A percentile compares a stretch with the other conserved stretches of the same genome.
Evolutionary conservation across 306 rosid species (phyloP).

Genomic region (Ceratonia siliqua): DNA sequence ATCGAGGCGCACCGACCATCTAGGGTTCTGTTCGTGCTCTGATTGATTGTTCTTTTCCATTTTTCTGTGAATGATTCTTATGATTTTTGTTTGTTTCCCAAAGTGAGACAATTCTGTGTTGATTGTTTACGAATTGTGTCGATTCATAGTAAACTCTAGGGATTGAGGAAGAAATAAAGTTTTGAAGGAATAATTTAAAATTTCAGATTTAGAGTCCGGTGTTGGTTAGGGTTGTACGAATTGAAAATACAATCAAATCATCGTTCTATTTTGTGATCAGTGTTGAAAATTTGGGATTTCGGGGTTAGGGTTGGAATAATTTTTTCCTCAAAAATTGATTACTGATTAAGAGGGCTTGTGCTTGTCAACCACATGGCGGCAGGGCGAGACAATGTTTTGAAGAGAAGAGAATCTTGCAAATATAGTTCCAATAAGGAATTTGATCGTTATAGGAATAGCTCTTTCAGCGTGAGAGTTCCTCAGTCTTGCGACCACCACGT

Average conservation of each 20-base stretch:
- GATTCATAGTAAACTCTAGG: neutral
- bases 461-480: slow-evolving; percentile 13
- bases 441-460: slow-evolving; percentile 35
- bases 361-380: slow-evolving; percentile 79
- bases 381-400: slow-evolving; percentile 59
- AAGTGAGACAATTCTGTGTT: slow-evolving; percentile 1
- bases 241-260: neutral
- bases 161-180: neutral
- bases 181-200: slow-evolving; percentile 10
- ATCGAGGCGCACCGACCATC: slow-evolving; percentile 40
- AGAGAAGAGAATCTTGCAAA: slow-evolving; percentile 48
- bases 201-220: neutral
- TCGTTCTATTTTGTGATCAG: slow-evolving; percentile 26
- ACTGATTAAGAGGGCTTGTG: slow-evolving; percentile 57
- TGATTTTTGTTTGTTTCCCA: neutral
- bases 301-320: slow-evolving; percentile 30
- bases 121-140: slow-evolving; percentile 15
- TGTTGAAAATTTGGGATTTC: slow-evolving; percentile 34
- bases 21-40: slow-evolving; percentile 48
- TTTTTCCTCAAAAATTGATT: slow-evolving; percentile 39
- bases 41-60: neutral
- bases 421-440: slow-evolving; percentile 38
- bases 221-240: slow-evolving; percentile 31
- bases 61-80: neutral
- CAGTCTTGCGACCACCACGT: slow-evolving; percentile 11